A percentile compares a stretch with the other conserved stretches of the same genome.
These are phyloP conservation scores for Gossypium anomalum DNA, from an alignment of 345 rosid genomes.

Conservation along the genomic window DNA sequence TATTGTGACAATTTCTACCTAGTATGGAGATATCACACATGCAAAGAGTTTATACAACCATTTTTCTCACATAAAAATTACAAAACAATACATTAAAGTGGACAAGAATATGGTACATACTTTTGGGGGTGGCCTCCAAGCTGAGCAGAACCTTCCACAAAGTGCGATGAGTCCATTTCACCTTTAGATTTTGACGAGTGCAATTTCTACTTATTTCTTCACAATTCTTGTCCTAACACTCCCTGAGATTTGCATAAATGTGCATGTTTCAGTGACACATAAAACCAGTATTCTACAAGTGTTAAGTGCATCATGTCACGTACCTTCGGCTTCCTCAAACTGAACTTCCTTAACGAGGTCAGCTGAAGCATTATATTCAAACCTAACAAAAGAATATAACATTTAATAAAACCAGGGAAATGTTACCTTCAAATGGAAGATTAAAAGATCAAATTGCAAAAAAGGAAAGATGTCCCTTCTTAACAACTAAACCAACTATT, in stretches of 20 bases:
- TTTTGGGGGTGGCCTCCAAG: not conserved
- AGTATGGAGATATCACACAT: not conserved
- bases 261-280: slow-evolving; percentile 21
- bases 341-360: slow-evolving; percentile 77
- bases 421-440: not conserved
- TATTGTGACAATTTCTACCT: not conserved
- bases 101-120: not conserved
- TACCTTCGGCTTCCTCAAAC: slow-evolving; percentile 79
- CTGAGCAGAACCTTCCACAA: slow-evolving; percentile 4
- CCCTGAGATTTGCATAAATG: slow-evolving; percentile 37
- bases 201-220: slow-evolving; percentile 39
- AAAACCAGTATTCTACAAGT: slow-evolving; percentile 11
- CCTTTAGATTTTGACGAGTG: slow-evolving; percentile 20
- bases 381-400: slow-evolving; percentile 32
- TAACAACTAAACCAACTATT: not conserved
- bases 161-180: slow-evolving; percentile 21
- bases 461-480: not conserved
- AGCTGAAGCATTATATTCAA: slow-evolving; percentile 76
- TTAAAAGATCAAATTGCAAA: not conserved
- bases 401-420: not conserved
- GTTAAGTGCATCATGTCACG: slow-evolving; percentile 5
- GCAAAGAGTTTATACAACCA: not conserved
- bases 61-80: not conserved
- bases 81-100: not conserved
- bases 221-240: slow-evolving; percentile 68